Conservation (phyloP, 148 eudicot genomes). For the Arctostaphylos glauca region DNA sequence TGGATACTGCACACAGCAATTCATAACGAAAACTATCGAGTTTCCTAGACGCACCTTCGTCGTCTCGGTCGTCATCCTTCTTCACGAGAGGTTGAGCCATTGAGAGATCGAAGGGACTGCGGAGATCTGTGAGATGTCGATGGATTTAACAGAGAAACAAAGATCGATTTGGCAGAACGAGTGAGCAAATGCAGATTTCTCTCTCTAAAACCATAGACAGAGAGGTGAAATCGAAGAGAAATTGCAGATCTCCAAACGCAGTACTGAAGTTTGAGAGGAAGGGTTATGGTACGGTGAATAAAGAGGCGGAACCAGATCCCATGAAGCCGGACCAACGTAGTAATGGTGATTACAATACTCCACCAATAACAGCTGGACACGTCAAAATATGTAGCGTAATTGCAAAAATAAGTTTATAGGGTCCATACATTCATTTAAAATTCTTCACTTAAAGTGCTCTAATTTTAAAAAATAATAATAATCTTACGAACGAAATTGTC, state of each 20-base stretch:
- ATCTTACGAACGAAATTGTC: no score
- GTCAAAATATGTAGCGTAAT: neutral
- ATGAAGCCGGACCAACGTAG: neutral
- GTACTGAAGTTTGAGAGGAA: neutral
- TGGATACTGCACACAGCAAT: no score
- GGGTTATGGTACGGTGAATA: neutral
- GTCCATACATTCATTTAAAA: no score
- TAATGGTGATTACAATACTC: neutral
- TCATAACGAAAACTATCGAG: neutral
- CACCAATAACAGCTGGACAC: neutral
- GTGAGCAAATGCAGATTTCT: conserved; percentile 4
- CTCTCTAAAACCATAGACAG: neutral
- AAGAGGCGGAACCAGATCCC: neutral
- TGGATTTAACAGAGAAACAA: neutral
- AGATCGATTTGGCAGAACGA: neutral
- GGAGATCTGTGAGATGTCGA: conserved; percentile 22
- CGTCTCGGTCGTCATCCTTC: conserved; percentile 94
- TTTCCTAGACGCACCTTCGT: conserved; percentile 48
- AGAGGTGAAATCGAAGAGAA: neutral
- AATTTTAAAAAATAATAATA: no score
- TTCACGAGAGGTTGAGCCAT: conserved; percentile 87
- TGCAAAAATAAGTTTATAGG: neutral
- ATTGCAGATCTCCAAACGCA: conserved; percentile 12
- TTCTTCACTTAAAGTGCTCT: no score
- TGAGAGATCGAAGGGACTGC: conserved; percentile 16